These are phyloP conservation scores for Chlamydomonas applanata DNA, from an alignment of 139 green algal genomes.

Conservation along the genomic window DNA sequence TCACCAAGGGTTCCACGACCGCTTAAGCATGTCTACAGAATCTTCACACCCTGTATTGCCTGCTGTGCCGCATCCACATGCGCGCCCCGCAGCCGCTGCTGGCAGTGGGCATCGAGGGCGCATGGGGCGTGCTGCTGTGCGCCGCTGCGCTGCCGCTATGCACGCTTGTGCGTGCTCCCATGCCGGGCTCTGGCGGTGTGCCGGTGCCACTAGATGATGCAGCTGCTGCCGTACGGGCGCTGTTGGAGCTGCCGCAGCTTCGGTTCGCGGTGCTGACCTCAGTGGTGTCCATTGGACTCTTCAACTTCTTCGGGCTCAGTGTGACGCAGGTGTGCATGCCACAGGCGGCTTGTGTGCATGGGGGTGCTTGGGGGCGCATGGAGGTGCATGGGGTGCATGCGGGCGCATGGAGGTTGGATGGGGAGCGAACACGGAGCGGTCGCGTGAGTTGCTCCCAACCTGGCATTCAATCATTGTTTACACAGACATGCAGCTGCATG, in stretches of 20 bases:
- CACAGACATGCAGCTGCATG: no score
- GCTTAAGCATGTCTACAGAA: not conserved
- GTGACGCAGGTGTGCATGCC: conserved; percentile 27
- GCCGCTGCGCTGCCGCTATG: conserved; percentile 61
- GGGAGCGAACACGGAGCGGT: no score
- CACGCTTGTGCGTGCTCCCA: conserved; percentile 25
- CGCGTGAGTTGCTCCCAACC: no score
- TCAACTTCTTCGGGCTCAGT: conserved; percentile 82
- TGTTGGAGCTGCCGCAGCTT: not conserved
- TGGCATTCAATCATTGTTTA: no score
- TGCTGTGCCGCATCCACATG: no score
- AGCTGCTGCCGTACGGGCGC: not conserved
- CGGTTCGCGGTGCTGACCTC: conserved; percentile 4
- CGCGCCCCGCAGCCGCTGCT: conserved; percentile 60
- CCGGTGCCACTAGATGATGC: conserved; percentile 63
- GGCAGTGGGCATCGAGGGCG: conserved; percentile 76
- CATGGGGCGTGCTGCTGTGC: conserved; percentile 71
- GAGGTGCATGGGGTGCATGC: no score
- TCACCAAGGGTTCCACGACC: no score
- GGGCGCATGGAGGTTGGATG: no score
- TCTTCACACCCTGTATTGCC: not conserved
- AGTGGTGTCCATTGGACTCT: conserved; percentile 72
- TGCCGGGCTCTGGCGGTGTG: conserved; percentile 11
- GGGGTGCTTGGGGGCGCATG: no score
- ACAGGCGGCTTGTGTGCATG: not conserved